phyloP scores from a whole-genome alignment of 495 filamentous ascomycete species.

The Lasiosphaeria miniovina region DNA sequence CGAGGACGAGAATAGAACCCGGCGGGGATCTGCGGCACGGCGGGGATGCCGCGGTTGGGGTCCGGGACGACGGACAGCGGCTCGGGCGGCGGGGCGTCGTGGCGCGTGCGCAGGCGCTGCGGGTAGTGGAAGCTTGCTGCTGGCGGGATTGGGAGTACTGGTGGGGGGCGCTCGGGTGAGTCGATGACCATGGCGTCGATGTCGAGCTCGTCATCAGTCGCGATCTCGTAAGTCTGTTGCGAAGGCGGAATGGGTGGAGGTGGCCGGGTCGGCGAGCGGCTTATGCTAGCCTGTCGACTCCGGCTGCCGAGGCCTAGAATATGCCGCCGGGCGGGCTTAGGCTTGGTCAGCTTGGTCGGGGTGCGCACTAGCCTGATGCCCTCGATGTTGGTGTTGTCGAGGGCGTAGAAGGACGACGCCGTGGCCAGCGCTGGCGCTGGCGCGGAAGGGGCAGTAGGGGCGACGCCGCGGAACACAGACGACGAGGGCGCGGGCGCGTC shows the following conservation, averaged over 20 bases:
- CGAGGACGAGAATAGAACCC: neutral
- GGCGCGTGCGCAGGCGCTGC: slow-evolving; percentile 13
- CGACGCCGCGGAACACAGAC: slow-evolving; percentile 6
- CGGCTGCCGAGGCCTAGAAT: neutral
- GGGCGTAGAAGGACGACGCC: slow-evolving; percentile 1
- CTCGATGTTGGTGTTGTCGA: neutral
- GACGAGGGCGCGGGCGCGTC: slow-evolving; percentile 1
- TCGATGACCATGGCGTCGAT: slow-evolving; percentile 21
- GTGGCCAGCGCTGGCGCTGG: neutral
- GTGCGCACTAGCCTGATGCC: neutral
- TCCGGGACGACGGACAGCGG: slow-evolving; percentile 33
- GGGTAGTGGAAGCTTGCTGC: slow-evolving; percentile 22
- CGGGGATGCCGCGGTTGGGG: slow-evolving; percentile 38
- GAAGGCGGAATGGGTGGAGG: neutral
- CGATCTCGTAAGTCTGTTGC: neutral
- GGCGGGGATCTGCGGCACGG: slow-evolving; percentile 27
- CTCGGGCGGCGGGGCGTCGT: neutral
- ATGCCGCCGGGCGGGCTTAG: neutral
- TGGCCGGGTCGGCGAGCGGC: slow-evolving; percentile 4
- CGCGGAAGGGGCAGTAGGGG: neutral
- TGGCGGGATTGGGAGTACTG: neutral
- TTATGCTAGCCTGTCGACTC: neutral
- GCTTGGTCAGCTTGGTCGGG: neutral
- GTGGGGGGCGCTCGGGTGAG: slow-evolving; percentile 4
- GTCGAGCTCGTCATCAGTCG: neutral